A percentile compares a stretch with the other conserved stretches of the same genome.
Conservation (phyloP, 1,284 basidiomycete species). For the Boletus sp. region DNA sequence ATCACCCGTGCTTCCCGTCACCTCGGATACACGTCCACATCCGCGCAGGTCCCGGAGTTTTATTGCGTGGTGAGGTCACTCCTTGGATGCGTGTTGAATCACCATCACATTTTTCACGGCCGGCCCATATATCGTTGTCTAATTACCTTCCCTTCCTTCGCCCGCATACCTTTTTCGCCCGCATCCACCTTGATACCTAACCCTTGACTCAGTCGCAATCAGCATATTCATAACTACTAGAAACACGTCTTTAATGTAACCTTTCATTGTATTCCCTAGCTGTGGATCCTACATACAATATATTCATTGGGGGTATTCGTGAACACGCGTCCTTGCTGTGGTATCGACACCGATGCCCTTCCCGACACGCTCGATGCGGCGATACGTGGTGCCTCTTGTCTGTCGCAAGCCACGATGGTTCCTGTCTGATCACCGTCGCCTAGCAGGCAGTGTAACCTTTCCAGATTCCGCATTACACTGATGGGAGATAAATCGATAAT, state of each 20-base stretch:
- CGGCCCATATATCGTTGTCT: slow-evolving; percentile 20
- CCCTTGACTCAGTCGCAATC: slow-evolving; percentile 21
- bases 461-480: not conserved
- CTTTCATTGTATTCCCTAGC: slow-evolving; percentile 31
- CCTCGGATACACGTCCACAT: slow-evolving; percentile 11
- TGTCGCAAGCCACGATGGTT: not conserved
- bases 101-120: slow-evolving; percentile 21
- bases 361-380: not conserved
- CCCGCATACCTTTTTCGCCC: no score
- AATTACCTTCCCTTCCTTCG: not conserved
- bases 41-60: slow-evolving; percentile 10
- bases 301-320: slow-evolving; percentile 27
- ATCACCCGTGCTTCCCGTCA: slow-evolving; percentile 7
- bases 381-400: not conserved
- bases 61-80: slow-evolving; percentile 5
- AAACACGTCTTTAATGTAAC: slow-evolving; percentile 35
- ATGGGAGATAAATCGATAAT: not conserved
- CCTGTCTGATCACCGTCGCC: not conserved
- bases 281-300: slow-evolving; percentile 26
- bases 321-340: not conserved
- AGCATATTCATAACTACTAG: slow-evolving; percentile 35
- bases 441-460: not conserved
- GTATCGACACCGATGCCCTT: not conserved
- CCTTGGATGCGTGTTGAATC: slow-evolving; percentile 16
- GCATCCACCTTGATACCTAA: slow-evolving; percentile 33